Evolutionary conservation across 2,329 filamentous ascomycete genomes (phyloP).

Genomic region (Pyrenophora seminiperda): DNA sequence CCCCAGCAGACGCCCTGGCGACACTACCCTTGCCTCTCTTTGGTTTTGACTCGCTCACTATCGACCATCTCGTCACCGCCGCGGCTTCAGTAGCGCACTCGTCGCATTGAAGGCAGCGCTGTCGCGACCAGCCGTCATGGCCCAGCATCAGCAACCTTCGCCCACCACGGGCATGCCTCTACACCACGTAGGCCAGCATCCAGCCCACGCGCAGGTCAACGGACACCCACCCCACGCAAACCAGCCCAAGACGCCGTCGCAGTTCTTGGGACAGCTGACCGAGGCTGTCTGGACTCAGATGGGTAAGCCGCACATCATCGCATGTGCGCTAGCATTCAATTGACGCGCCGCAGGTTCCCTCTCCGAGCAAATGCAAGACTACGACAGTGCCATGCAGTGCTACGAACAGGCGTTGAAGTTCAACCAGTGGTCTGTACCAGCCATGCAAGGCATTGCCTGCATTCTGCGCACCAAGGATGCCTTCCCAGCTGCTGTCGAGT

Average conservation of each 20-base stretch:
- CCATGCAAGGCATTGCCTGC: slow-evolving; percentile 92
- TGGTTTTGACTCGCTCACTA: slow-evolving; percentile 8
- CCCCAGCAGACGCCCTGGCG: slow-evolving; percentile 1
- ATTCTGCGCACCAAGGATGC: slow-evolving; percentile 91
- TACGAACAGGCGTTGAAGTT: slow-evolving; percentile 89
- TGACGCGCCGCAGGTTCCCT: slow-evolving; percentile 67
- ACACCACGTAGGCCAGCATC: slow-evolving; percentile 70
- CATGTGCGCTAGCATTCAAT: slow-evolving; percentile 14
- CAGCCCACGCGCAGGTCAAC: slow-evolving; percentile 63
- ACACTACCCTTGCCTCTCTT: not conserved
- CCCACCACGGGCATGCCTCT: slow-evolving; percentile 74
- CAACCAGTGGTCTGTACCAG: slow-evolving; percentile 85
- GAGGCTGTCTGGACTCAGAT: slow-evolving; percentile 92
- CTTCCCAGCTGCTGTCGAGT: slow-evolving; percentile 92
- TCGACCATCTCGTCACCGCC: slow-evolving; percentile 15
- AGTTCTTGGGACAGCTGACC: slow-evolving; percentile 78
- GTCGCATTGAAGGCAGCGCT: slow-evolving; percentile 14
- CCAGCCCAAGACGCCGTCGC: slow-evolving; percentile 68
- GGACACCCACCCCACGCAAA: slow-evolving; percentile 60
- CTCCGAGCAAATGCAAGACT: slow-evolving; percentile 83
- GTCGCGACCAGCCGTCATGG: slow-evolving; percentile 57
- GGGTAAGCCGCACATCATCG: slow-evolving; percentile 62
- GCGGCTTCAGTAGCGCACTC: slow-evolving; percentile 16
- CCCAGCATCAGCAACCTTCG: slow-evolving; percentile 75
- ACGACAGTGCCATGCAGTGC: slow-evolving; percentile 85